These are phyloP conservation scores for Trichoderma koningii DNA, from an alignment of 2,329 filamentous ascomycete genomes.

Conservation along the genomic window DNA sequence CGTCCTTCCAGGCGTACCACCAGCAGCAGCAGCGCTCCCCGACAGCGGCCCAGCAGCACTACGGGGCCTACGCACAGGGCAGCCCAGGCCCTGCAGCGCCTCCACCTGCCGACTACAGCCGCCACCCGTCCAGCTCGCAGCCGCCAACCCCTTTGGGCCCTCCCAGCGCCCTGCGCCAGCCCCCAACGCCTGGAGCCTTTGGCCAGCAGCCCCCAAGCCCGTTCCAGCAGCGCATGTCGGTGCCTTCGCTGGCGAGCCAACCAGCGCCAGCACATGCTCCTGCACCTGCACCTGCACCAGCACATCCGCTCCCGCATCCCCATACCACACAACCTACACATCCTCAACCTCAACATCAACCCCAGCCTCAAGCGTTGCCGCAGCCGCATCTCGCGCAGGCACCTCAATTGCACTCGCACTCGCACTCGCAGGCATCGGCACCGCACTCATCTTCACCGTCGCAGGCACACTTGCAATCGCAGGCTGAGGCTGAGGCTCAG, in stretches of 20 bases:
- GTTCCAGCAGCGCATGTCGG: conserved; percentile 55
- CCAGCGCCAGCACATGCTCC: conserved; percentile 33
- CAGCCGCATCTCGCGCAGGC: conserved; percentile 27
- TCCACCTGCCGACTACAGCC: conserved; percentile 46
- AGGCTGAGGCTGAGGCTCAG: conserved; percentile 31
- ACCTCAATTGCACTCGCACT: not conserved
- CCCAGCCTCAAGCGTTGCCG: conserved; percentile 40
- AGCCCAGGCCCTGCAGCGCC: conserved; percentile 54
- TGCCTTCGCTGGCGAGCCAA: conserved; percentile 32
- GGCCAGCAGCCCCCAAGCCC: conserved; percentile 58
- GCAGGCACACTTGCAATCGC: not conserved
- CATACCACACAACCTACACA: conserved; percentile 37
- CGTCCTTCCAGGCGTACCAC: conserved; percentile 40
- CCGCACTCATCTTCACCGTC: no score
- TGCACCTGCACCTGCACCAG: conserved; percentile 36
- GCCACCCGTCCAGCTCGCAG: conserved; percentile 51
- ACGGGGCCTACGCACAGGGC: conserved; percentile 53
- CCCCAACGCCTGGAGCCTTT: conserved; percentile 45
- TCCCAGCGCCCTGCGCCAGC: conserved; percentile 49
- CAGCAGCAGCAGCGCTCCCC: conserved; percentile 57
- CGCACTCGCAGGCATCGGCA: not conserved
- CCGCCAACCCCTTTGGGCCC: conserved; percentile 57
- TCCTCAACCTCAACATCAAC: conserved; percentile 22
- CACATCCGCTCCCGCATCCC: conserved; percentile 34
- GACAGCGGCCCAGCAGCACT: conserved; percentile 56